Percentiles rank a stretch among this genome's conserved stretches.
Evolutionary conservation across 2,329 filamentous ascomycete genomes (phyloP).

Genomic region (Fusarium clavum): DNA sequence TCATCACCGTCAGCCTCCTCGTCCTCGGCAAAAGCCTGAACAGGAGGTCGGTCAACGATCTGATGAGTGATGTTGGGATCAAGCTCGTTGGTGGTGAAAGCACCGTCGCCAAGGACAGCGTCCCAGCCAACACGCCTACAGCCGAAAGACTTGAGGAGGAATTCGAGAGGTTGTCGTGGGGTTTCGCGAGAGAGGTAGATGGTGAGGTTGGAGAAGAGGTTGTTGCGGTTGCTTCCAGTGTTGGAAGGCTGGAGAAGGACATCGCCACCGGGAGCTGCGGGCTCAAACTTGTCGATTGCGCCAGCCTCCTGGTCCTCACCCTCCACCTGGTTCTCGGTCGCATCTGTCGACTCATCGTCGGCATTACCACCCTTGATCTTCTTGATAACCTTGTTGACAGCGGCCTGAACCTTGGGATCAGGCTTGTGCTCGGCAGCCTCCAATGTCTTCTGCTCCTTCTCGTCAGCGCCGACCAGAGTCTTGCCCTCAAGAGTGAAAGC

Average conservation of each 20-base stretch:
- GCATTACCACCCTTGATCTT: conserved; percentile 70
- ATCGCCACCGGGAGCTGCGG: conserved; percentile 85
- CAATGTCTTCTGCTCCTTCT: conserved; percentile 62
- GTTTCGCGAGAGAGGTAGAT: conserved; percentile 96
- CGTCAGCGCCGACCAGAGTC: conserved; percentile 67
- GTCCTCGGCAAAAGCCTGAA: conserved; percentile 68
- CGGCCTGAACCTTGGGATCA: conserved; percentile 72
- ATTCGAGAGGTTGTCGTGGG: conserved; percentile 89
- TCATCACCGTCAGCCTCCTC: conserved; percentile 61
- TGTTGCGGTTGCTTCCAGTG: conserved; percentile 73
- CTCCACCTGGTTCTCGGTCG: conserved; percentile 56
- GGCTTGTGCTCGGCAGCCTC: conserved; percentile 61
- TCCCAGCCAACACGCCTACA: conserved; percentile 98
- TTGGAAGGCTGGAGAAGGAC: conserved; percentile 81
- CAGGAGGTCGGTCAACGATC: conserved; percentile 88
- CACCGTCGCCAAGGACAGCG: conserved; percentile 86
- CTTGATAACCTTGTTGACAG: conserved; percentile 75
- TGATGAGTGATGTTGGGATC: conserved; percentile 95
- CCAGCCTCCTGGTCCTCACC: conserved; percentile 64
- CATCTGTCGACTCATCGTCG: conserved; percentile 56
- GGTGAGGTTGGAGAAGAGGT: conserved; percentile 89
- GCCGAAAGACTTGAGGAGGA: conserved; percentile 91
- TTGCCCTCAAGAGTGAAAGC: conserved; percentile 89
- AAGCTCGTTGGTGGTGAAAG: conserved; percentile 89
- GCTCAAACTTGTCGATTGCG: conserved; percentile 91